Conservation (phyloP, 345 rosid species). For the Euphorbia pulcherrima region DNA sequence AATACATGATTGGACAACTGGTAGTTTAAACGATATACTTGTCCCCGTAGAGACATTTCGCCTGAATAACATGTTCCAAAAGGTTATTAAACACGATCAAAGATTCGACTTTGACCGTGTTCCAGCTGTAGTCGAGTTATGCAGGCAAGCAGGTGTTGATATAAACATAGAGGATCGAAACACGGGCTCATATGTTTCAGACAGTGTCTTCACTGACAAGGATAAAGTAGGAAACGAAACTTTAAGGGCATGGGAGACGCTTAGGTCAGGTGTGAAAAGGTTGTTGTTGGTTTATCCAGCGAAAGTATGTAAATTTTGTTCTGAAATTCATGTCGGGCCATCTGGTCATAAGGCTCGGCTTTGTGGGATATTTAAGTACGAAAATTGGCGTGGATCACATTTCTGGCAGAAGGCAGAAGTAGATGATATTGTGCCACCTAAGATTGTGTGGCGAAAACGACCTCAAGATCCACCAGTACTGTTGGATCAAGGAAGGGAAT, state of each 20-base stretch:
- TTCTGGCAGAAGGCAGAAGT: constrained; percentile 76
- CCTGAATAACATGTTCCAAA: constrained; percentile 52
- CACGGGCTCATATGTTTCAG: too few relatives aligned
- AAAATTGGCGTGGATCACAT: constrained; percentile 73
- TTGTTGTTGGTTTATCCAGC: constrained; percentile 60
- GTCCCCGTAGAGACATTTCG: constrained; percentile 69
- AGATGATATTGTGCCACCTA: constrained; percentile 71
- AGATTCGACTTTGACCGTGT: constrained; percentile 74
- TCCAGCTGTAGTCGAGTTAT: constrained; percentile 78
- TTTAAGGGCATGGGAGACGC: constrained; percentile 63
- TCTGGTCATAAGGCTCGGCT: constrained; percentile 81
- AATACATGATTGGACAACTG: constrained; percentile 78
- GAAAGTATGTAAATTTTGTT: constrained; percentile 70
- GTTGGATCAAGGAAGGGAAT: constrained; percentile 52
- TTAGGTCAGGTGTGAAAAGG: constrained; percentile 58
- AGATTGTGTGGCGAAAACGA: constrained; percentile 69
- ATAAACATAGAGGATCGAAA: constrained; percentile 26
- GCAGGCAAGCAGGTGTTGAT: constrained; percentile 79
- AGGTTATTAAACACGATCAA: constrained; percentile 57
- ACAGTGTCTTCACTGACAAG: constrained; percentile 15
- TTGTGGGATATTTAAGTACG: constrained; percentile 77
- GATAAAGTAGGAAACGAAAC: constrained; percentile 50
- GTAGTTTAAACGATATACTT: constrained; percentile 61
- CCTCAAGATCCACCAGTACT: constrained; percentile 78
- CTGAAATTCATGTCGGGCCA: constrained; percentile 76